Base-by-base conservation (phyloP, 371 early-diverging fungal species). In the Rhizomucor miehei region DNA sequence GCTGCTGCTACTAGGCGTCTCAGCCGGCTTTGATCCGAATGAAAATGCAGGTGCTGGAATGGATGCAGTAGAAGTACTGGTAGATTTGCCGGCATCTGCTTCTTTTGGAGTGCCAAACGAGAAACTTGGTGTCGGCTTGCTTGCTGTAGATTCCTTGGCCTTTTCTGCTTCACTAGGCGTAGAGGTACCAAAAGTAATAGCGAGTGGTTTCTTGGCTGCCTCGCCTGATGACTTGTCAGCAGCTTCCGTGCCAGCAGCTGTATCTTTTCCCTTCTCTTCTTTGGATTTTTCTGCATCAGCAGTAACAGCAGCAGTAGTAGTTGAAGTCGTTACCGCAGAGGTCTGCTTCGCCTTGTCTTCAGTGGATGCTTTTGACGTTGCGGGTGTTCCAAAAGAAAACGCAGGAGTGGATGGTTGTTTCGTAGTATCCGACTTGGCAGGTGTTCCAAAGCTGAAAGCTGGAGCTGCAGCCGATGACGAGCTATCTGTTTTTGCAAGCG, bases 91-190 rank as follows among this genome's bases (percentile, higher is more conserved):
- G 17, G 51, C 10, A 37, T 54, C 16, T 6, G 60, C 4, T 13
- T 44, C 24, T n/a, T 50, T 13, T n/a, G 61, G 44, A 34, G 55
- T 49, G 13, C 57, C 57, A 36, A 63, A 63, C 8, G 63, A 51
- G 44, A 63, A 63, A 14, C 51, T 16, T 9, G 60, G 45, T 20
- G 55, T 39, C 12, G 54, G n/a, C 19, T 16, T 14, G 23, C 16
- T 43, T 12, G 23, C 21, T 12, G 40, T 38, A 23, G 52, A 14
- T 16, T 59, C 23, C 36, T 59, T 59, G 10, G 23, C 35, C 13
- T 38, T 53, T 20, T 49, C 40, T 23, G 52, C 41, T 5, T 16
- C 54, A 14, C 55, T 36, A 16, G 52, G n/a, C 12, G 45, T 44
- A 21, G 57, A 2, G 11, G 47, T 19, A 13, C 57, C 19, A n/a